Conservation (phyloP, 768 basidiomycete species). For the Boletus edulis region DNA sequence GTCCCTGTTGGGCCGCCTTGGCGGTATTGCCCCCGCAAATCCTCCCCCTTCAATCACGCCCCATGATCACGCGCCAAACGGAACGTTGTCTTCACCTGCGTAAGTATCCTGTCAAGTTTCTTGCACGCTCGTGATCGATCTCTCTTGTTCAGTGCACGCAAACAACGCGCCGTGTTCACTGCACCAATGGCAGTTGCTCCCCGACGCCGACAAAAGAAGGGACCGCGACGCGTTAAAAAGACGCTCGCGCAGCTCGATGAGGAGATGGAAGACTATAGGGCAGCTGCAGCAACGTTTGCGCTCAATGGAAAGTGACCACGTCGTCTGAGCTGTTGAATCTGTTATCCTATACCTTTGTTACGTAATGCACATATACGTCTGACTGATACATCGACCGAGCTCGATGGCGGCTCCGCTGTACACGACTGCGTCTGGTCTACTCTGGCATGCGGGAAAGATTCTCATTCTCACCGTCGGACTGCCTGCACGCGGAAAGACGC, state of each 20-base stretch:
- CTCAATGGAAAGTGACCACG: slow-evolving; percentile 12
- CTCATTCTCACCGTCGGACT: slow-evolving; percentile 90
- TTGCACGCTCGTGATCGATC: not conserved
- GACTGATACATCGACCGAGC: not conserved
- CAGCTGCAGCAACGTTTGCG: slow-evolving; percentile 29
- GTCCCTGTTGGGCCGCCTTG: slow-evolving; percentile 40
- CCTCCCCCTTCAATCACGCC: not conserved
- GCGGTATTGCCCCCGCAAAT: slow-evolving; percentile 10
- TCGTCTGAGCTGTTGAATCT: not conserved
- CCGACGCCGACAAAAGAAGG: slow-evolving; percentile 60
- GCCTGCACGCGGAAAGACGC: slow-evolving; percentile 94
- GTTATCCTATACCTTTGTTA: not conserved
- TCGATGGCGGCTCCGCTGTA: slow-evolving; percentile 90
- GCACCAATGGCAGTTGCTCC: slow-evolving; percentile 30
- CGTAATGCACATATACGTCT: slow-evolving; percentile 16
- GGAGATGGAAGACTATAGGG: slow-evolving; percentile 80
- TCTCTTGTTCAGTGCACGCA: slow-evolving; percentile 17
- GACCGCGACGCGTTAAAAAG: slow-evolving; percentile 73
- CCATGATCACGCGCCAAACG: slow-evolving; percentile 19
- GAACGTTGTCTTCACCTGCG: slow-evolving; percentile 1
- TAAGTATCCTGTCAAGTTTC: slow-evolving; percentile 4
- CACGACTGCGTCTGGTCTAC: slow-evolving; percentile 82
- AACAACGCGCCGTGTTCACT: slow-evolving; percentile 8
- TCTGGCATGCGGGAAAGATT: slow-evolving; percentile 95
- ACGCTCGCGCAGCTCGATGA: slow-evolving; percentile 62